Percentiles rank a stretch among this genome's conserved stretches.
Evolutionary conservation across 768 basidiomycete species (phyloP).

Genomic region (Sistotremastrum niveocremeum): DNA sequence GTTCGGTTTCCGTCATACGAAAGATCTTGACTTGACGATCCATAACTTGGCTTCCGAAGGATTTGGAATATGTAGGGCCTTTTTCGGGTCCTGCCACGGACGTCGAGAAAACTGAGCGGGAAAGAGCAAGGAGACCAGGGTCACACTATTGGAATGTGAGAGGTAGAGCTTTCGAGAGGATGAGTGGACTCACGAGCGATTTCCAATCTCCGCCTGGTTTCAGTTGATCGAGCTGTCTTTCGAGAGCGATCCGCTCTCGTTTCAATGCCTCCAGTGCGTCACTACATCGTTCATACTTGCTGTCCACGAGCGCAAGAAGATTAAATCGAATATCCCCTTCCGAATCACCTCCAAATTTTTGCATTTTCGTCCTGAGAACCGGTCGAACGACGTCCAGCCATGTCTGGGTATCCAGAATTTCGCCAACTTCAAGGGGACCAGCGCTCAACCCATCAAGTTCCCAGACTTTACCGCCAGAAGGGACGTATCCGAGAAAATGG

Average conservation of each 20-base stretch:
- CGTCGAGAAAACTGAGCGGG: conserved; percentile 20
- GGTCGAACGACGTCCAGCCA: conserved; percentile 57
- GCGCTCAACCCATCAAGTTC: conserved; percentile 53
- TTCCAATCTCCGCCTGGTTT: conserved; percentile 17
- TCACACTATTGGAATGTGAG: conserved; percentile 24
- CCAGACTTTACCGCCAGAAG: conserved; percentile 52
- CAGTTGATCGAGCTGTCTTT: conserved; percentile 26
- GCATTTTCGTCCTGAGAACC: conserved; percentile 47
- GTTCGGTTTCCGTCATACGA: conserved; percentile 24
- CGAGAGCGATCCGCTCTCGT: conserved; percentile 30
- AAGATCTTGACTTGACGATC: conserved; percentile 29
- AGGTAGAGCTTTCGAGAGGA: neutral
- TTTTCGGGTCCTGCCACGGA: conserved; percentile 13
- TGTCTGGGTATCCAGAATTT: conserved; percentile 21
- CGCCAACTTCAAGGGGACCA: conserved; percentile 51
- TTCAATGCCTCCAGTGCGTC: conserved; percentile 43
- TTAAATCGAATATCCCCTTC: conserved; percentile 43
- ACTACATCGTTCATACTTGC: conserved; percentile 29
- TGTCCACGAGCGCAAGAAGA: conserved; percentile 47
- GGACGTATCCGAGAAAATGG: conserved; percentile 57
- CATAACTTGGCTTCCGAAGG: conserved; percentile 34
- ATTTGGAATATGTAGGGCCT: conserved; percentile 23
- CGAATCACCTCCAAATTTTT: conserved; percentile 35
- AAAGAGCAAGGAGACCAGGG: conserved; percentile 17
- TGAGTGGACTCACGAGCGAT: neutral